phyloP scores from a whole-genome alignment of 345 rosid species.

The Anastatica hierochuntica region DNA sequence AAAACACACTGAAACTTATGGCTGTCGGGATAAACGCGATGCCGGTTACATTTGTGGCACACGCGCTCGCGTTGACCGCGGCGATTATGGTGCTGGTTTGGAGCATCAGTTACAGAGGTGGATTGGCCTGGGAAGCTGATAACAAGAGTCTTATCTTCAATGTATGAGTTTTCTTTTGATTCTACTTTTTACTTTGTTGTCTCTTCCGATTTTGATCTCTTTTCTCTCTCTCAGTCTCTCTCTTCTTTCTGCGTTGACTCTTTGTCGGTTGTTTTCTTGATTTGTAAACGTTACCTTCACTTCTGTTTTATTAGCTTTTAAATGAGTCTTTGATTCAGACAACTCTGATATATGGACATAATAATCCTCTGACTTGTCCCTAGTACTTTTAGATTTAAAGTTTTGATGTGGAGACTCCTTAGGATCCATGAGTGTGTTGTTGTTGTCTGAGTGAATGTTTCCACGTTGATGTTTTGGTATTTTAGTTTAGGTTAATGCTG shows the following conservation, averaged over 20 bases:
- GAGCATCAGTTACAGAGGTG: slow-evolving; percentile 68
- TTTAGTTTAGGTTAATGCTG: too few relatives aligned
- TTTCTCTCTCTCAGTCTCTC: neutral
- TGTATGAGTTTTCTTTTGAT: slow-evolving; percentile 27
- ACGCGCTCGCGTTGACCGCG: slow-evolving; percentile 49
- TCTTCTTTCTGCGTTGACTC: neutral
- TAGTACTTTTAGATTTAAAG: too few relatives aligned
- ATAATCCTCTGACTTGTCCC: too few relatives aligned
- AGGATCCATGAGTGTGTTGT: too few relatives aligned
- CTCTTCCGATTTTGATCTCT: too few relatives aligned
- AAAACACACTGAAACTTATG: slow-evolving; percentile 16
- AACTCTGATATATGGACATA: too few relatives aligned
- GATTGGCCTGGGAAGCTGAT: slow-evolving; percentile 81
- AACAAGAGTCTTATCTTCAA: slow-evolving; percentile 90
- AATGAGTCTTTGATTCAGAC: neutral
- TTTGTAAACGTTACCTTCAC: neutral
- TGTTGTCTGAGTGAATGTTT: too few relatives aligned
- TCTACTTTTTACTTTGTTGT: neutral
- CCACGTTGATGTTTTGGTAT: too few relatives aligned
- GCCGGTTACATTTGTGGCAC: slow-evolving; percentile 48
- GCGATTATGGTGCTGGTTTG: slow-evolving; percentile 71
- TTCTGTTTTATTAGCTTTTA: neutral
- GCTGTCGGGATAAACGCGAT: slow-evolving; percentile 42
- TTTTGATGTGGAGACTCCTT: too few relatives aligned
- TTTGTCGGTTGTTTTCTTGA: neutral